phyloP scores from a whole-genome alignment of 345 rosid species.

The Lepidium africanum region DNA sequence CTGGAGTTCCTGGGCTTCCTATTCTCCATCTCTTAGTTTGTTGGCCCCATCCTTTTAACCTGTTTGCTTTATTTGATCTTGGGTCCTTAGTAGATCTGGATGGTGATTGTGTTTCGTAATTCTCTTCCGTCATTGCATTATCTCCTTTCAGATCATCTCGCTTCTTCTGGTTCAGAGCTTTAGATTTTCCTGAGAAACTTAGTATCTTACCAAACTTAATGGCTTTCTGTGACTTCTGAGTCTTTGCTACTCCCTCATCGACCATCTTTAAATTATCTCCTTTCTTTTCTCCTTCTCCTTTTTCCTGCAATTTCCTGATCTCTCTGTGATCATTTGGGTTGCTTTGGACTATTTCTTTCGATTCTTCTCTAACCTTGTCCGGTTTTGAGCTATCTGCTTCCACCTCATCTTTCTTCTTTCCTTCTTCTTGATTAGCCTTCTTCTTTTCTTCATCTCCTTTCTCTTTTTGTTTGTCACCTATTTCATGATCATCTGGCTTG shows the following conservation, averaged over 20 bases:
- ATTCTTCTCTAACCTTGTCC: neutral
- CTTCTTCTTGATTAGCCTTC: constrained; percentile 1
- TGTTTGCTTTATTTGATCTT: neutral
- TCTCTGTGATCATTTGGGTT: constrained; percentile 3
- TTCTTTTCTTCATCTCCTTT: neutral
- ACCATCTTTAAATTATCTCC: neutral
- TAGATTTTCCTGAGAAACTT: neutral
- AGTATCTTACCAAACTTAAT: neutral
- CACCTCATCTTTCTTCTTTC: neutral
- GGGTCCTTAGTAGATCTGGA: neutral
- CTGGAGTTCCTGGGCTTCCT: neutral
- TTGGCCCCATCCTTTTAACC: neutral
- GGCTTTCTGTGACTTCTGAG: constrained; percentile 1
- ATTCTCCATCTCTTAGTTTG: neutral
- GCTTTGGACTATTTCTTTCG: constrained; percentile 1
- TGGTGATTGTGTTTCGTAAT: neutral
- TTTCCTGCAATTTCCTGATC: constrained; percentile 1
- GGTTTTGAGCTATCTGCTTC: neutral
- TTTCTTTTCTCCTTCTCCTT: neutral
- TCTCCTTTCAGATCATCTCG: neutral
- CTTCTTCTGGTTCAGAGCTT: neutral
- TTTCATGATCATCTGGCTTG: constrained; percentile 2
- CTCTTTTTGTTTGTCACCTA: neutral
- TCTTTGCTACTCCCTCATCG: constrained; percentile 1
- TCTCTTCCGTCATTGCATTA: neutral